Base-by-base conservation (phyloP, 1,284 basidiomycete species). In the Rhodotorula sp. region DNA sequence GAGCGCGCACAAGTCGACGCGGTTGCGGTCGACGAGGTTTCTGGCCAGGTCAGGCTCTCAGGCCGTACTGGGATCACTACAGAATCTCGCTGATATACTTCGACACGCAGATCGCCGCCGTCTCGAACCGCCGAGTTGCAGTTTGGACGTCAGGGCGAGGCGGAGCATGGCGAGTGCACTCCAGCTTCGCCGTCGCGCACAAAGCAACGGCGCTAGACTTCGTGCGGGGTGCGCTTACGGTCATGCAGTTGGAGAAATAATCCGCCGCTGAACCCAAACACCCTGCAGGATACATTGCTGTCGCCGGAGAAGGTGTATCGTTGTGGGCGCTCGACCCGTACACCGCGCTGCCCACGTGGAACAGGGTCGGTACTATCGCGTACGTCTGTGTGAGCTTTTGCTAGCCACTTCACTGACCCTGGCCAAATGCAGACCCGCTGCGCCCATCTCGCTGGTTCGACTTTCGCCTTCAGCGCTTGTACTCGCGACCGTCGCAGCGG, bases 151-250 rank as follows among this genome's bases (percentile, higher is more conserved):
- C 64, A 17, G 61, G 61, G 16, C 49, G 64, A 17, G 42, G 56
- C 12, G 45, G 62, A 19, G 82, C 84, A 12, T 92, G 90, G 89
- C 86, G 88, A 55, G 85, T 93, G 7, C 91, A 93, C 80, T 93
- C 92, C 4, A 89, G 90, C 25, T 85, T 93, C 16, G 78, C 85
- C 1, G 84, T 86, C 59, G 82, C 81, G n/a, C 84, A 86, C 64
- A 70, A 78, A 25, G 27, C 91, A 44, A 87, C 86, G 3, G 82
- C 88, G 7, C 79, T 92, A 68, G 88, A 90, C 80, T 89, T 87
- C 88, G 89, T 75, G 89, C 90, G 90, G 77, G 70, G 74, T 69
- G 56, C n/a, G 55, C 42, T n/a, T 21, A 34, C 14, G 13, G 19
- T 4, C 5, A 14, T 19, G 17, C 14, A 10, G 7, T n/a, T n/a